phyloP scores from a whole-genome alignment of 371 early-diverging fungal species.

The Pancytospora epiphaga region DNA sequence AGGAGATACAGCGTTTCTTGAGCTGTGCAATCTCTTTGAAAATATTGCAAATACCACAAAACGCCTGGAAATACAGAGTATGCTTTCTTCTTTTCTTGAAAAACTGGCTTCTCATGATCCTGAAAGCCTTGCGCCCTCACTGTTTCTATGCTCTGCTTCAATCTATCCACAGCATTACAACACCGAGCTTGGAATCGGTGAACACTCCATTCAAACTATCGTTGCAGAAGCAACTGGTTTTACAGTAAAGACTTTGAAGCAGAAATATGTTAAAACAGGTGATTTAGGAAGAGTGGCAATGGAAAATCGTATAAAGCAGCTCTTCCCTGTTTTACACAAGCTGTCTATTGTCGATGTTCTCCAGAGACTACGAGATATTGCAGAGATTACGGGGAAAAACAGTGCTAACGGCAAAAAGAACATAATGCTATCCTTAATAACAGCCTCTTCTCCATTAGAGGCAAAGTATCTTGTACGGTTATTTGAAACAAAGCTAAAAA shows the following conservation, averaged over 20 bases:
- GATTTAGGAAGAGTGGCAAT: conserved; percentile 61
- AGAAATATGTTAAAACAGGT: conserved; percentile 50
- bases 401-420: conserved; percentile 42
- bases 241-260: conserved; percentile 32
- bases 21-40: conserved; percentile 47
- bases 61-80: conserved; percentile 56
- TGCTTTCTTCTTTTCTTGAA: conserved; percentile 35
- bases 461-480: conserved; percentile 58
- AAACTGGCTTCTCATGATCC: conserved; percentile 11
- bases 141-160: conserved; percentile 55
- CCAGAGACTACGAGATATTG: conserved; percentile 35
- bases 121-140: conserved; percentile 24
- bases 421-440: conserved; percentile 47
- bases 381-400: conserved; percentile 44
- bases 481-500: conserved; percentile 60
- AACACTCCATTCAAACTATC: conserved; percentile 46
- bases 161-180: conserved; percentile 53
- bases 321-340: conserved; percentile 39
- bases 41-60: conserved; percentile 38
- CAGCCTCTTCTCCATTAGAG: conserved; percentile 46
- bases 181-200: conserved; percentile 60
- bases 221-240: conserved; percentile 43
- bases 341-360: conserved; percentile 49
- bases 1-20: conserved; percentile 25
- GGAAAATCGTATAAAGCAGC: conserved; percentile 26